Evolutionary conservation across 2,329 filamentous ascomycete genomes (phyloP).

Genomic region (Beauveria sp.): DNA sequence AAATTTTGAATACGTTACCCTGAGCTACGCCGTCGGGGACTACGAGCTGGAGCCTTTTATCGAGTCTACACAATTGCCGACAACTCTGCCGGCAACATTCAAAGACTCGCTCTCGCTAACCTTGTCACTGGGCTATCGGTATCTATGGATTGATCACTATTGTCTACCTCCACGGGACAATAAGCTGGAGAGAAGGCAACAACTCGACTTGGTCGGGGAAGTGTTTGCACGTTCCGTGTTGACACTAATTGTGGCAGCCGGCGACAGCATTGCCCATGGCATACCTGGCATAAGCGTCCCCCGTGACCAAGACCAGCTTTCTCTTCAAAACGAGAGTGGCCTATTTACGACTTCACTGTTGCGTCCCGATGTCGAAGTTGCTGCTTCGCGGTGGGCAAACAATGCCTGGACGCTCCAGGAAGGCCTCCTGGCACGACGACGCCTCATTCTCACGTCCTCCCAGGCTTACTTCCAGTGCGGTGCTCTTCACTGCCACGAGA

Average conservation of each 20-base stretch:
- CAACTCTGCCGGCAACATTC: conserved; percentile 22
- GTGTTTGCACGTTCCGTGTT: conserved; percentile 27
- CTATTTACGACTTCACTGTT: conserved; percentile 29
- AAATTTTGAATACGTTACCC: conserved; percentile 24
- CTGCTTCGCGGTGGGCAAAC: conserved; percentile 27
- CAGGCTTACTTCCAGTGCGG: conserved; percentile 33
- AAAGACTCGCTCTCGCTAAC: conserved; percentile 27
- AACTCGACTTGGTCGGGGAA: conserved; percentile 26
- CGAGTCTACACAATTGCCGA: conserved; percentile 18
- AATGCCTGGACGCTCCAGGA: conserved; percentile 31
- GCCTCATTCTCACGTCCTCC: conserved; percentile 29
- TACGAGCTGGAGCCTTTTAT: not conserved
- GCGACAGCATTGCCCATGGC: conserved; percentile 22
- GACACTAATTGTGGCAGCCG: conserved; percentile 29
- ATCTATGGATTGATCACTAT: conserved; percentile 31
- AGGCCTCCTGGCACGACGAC: conserved; percentile 27
- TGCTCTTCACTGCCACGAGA: conserved; percentile 30
- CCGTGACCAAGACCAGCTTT: conserved; percentile 27
- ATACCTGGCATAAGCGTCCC: conserved; percentile 27
- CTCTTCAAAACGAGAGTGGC: conserved; percentile 24
- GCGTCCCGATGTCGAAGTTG: conserved; percentile 28
- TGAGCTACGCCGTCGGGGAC: conserved; percentile 26
- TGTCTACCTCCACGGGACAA: conserved; percentile 24
- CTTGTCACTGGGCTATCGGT: conserved; percentile 25
- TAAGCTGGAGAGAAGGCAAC: conserved; percentile 19